These are phyloP conservation scores for Trypanosoma theileri DNA, from an alignment of 208 protist species.

Conservation along the genomic window DNA sequence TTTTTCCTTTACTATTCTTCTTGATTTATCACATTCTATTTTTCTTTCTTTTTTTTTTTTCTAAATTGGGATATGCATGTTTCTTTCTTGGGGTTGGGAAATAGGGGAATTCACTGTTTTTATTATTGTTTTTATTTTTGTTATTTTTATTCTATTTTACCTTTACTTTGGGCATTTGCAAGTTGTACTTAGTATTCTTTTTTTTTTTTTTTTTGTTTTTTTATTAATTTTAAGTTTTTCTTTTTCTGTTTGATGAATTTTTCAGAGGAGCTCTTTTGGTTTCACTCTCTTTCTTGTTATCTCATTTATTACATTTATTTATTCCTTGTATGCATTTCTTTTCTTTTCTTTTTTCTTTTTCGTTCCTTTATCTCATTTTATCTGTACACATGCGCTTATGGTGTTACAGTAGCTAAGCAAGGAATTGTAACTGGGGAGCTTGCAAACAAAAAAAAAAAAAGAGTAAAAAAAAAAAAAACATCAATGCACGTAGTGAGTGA, in stretches of 20 bases:
- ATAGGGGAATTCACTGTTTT: constrained; percentile 1
- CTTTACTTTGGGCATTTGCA: constrained; percentile 8
- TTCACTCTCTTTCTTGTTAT: constrained; percentile 13
- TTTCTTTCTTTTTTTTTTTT: constrained; percentile 23
- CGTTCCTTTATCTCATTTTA: constrained; percentile 13
- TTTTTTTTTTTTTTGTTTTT: neutral
- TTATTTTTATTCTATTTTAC: constrained; percentile 1
- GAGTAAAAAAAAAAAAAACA: neutral
- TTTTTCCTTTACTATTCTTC: constrained; percentile 20
- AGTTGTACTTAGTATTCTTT: constrained; percentile 13
- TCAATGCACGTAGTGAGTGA: constrained; percentile 78
- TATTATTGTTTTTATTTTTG: constrained; percentile 21
- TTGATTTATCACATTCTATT: constrained; percentile 4
- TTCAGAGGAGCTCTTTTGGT: too few relatives aligned
- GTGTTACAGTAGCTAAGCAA: neutral
- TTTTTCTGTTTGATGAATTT: too few relatives aligned
- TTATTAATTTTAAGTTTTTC: constrained; percentile 3
- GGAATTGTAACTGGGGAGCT: neutral
- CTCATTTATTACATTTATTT: constrained; percentile 9
- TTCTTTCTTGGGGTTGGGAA: neutral
- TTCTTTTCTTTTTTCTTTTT: constrained; percentile 17
- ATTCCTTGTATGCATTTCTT: constrained; percentile 2
- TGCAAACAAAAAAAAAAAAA: neutral
- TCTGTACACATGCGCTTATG: neutral
- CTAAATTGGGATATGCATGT: neutral